These are phyloP conservation scores for Magnaporthiopsis poae DNA, from an alignment of 2,329 filamentous ascomycete genomes.

Conservation along the genomic window DNA sequence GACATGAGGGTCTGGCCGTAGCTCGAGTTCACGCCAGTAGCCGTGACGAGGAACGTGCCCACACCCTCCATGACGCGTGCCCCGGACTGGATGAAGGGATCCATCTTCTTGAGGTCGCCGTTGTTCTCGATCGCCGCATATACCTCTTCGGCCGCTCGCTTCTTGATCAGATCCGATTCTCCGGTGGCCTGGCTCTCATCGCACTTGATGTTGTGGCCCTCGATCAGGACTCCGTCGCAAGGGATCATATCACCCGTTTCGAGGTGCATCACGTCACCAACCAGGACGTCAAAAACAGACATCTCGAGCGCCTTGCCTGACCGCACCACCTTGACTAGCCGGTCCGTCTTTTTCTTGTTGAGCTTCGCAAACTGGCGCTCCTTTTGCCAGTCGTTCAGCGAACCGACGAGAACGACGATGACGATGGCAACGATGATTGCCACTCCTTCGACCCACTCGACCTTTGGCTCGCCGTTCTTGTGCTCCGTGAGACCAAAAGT, in stretches of 20 bases:
- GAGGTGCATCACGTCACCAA: conserved; percentile 57
- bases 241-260: conserved; percentile 59
- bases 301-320: conserved; percentile 52
- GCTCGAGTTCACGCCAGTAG: conserved; percentile 62
- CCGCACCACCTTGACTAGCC: conserved; percentile 52
- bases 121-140: conserved; percentile 56
- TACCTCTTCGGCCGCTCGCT: conserved; percentile 48
- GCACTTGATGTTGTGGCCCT: conserved; percentile 55
- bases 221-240: conserved; percentile 56
- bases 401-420: conserved; percentile 52
- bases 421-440: conserved; percentile 63
- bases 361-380: conserved; percentile 4
- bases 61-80: conserved; percentile 68
- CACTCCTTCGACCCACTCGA: conserved; percentile 75
- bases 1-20: conserved; percentile 69
- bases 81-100: conserved; percentile 79
- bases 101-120: conserved; percentile 59
- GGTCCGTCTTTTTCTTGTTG: conserved; percentile 45
- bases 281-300: conserved; percentile 53
- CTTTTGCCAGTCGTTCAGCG: conserved; percentile 49
- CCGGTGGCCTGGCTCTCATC: conserved; percentile 63
- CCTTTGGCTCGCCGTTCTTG: conserved; percentile 37
- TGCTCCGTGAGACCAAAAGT: conserved; percentile 52
- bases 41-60: conserved; percentile 64
- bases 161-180: conserved; percentile 60